phyloP scores from a whole-genome alignment of 192 early-diverging fungal species.

The Coemansia sp. region DNA sequence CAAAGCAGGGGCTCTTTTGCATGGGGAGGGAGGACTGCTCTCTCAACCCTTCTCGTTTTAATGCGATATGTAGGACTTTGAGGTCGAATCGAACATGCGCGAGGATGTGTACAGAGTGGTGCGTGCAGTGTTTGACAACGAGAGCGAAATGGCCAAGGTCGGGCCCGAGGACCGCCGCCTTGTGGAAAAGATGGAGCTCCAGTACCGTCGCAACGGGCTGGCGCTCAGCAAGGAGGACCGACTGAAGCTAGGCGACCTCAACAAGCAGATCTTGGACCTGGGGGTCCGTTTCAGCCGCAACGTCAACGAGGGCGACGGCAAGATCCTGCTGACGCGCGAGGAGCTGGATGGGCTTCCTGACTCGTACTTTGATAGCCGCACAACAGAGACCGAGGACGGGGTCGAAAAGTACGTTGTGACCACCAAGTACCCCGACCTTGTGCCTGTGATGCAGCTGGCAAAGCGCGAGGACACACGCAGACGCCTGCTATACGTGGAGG shows the following conservation, averaged over 20 bases:
- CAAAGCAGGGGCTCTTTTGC: too few relatives aligned
- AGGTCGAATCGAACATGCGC: constrained; percentile 64
- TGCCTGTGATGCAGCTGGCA: constrained; percentile 54
- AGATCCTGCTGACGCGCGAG: constrained; percentile 51
- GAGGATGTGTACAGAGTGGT: constrained; percentile 66
- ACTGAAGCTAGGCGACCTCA: constrained; percentile 61
- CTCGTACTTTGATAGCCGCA: constrained; percentile 65
- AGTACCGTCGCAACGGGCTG: constrained; percentile 72
- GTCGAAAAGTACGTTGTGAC: constrained; percentile 64
- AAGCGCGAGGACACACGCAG: constrained; percentile 59
- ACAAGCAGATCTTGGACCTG: constrained; percentile 67
- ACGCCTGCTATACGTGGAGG: constrained; percentile 53
- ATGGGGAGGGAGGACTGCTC: too few relatives aligned
- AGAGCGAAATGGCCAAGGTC: constrained; percentile 50
- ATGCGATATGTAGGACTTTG: constrained; percentile 49
- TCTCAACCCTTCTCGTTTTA: neutral
- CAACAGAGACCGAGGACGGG: constrained; percentile 61
- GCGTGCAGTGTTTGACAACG: constrained; percentile 54
- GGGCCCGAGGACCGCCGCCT: constrained; percentile 68
- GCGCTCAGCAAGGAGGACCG: constrained; percentile 63
- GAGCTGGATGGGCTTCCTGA: constrained; percentile 75
- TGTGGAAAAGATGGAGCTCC: constrained; percentile 64
- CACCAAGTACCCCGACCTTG: constrained; percentile 69
- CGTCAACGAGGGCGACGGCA: constrained; percentile 65
- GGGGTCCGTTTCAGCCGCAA: constrained; percentile 72